Base-by-base conservation (phyloP, 768 basidiomycete genomes). In the Trametes punicea region DNA sequence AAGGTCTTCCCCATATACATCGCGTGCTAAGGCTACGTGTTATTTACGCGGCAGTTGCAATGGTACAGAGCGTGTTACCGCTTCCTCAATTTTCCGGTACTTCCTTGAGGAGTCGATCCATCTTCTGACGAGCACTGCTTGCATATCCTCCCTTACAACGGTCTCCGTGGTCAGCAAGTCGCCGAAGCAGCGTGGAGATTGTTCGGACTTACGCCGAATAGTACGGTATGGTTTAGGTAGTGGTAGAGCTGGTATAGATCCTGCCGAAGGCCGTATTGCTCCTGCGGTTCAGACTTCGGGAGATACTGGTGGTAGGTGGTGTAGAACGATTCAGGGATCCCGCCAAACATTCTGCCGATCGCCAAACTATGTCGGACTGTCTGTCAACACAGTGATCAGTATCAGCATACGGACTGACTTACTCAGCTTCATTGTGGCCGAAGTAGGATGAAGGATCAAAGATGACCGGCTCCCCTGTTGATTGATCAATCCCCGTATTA, bases 351-450 rank as follows among this genome's bases (percentile, higher is more conserved):
- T 38, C 85, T 76, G n/a, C 82, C 82, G 40, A 91, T 89, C 0
- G 86, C 83, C 38, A 92, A 78, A 59, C 89, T 90, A 56, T 18
- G 15, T 18, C 3, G 41, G 34, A 11, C 25, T 21, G 46, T 30
- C n/a, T 18, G 48, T 27, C 31, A 7, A 21, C 20, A 8, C 31
- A 7, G 6, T 13, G 3, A 33, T 16, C 18, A 20, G 27, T 51
- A 18, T 6, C 23, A 31, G 21, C 47, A 61, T 20, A 11, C 20
- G 36, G 11, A 23, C 13, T 10, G 20, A 69, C 82, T 70, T 62
- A 91, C 90, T 92, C 90, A 13, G 85, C 84, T 71, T 92, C 90
- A 57, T 85, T 85, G 63, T 91, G 90, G 2, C 90, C 90, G 61
- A 80, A 91, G 65, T 83, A 88, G 4, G 87, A 87, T 2, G 88